Percentiles rank a stretch among this genome's conserved stretches.
Conservation (phyloP, 805 yeast genomes). For the Saccharomycopsis selenospora region DNA sequence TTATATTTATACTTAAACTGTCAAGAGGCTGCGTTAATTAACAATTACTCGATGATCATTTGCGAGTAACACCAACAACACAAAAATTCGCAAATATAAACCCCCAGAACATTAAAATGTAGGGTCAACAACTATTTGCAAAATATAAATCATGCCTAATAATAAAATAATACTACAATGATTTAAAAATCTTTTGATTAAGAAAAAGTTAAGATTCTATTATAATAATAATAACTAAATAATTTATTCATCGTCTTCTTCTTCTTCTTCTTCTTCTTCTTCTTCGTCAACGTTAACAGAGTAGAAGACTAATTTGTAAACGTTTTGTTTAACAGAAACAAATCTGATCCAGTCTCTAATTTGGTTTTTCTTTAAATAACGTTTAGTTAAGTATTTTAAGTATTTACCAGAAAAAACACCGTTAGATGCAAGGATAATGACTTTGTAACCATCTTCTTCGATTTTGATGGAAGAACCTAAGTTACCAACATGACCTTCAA, state of each 20-base stretch:
- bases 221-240: constrained; percentile 2
- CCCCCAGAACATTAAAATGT: too few species aligned
- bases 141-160: too few species aligned
- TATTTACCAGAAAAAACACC: constrained; percentile 99
- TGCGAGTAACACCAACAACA: too few species aligned
- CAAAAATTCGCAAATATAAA: too few species aligned
- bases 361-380: constrained; percentile 99
- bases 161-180: too few species aligned
- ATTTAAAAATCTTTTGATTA: too few species aligned
- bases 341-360: constrained; percentile 99
- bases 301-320: constrained; percentile 98
- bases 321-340: constrained; percentile 90
- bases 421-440: constrained; percentile 81
- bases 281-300: constrained; percentile 94
- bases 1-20: too few species aligned
- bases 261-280: constrained; percentile 86
- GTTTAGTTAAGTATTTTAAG: constrained; percentile 99
- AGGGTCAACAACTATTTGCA: too few species aligned
- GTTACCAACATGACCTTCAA: constrained; percentile 94
- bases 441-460: constrained; percentile 78
- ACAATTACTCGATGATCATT: too few species aligned
- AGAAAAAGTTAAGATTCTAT: too few species aligned
- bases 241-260: constrained; percentile 39
- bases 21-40: too few species aligned
- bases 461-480: constrained; percentile 92